Evolutionary conservation across 2,329 filamentous ascomycete genomes (phyloP), one percentile per base, ranked within the genome.

Genomic region (Cladosporium austrohemisphaericum): DNA sequence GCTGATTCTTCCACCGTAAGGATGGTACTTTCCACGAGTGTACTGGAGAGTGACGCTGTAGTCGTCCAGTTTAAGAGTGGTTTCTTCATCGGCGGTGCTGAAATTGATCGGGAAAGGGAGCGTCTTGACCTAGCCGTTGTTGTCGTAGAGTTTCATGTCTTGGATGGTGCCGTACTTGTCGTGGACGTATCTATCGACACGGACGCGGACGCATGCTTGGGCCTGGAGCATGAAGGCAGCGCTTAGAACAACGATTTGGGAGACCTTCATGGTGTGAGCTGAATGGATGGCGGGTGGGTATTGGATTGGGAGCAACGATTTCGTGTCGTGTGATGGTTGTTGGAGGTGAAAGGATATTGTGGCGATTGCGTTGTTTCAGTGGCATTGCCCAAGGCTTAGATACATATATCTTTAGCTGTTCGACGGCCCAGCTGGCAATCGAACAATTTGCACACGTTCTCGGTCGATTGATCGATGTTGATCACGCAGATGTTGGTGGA

Each of bases 141-240:
- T 29, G 38, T 41, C 38, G 38, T 28, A 41, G n/a, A 41, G 38
- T n/a, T 41, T 41, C 13, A 41, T 16, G 4, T 41, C 22, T 29
- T 41, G 25, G 10, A 41, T 41, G 14, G 14, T 19, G 13, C 5
- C 3, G 14, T 10, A 29, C 8, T n/a, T 4, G 36, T 18, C 36
- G 25, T 19, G 2, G 14, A 18, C 5, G 11, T n/a, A 37, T n/a
- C 38, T 29, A n/a, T 41, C 38, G 38, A 41, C 38, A 14, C 38
- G 23, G 38, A 41, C 16, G 38, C 38, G 38, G n/a, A 41, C 25
- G 38, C 38, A 41, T n/a, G 38, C 38, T 29, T 41, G 25, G 8
- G 38, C 25, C 11, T 41, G 38, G 23, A 29, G 23, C n/a, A 41
- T 5, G 25, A 41, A 25, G 9, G 25, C 10, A 26, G 38, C 38